Evolutionary conservation across 768 basidiomycete species (phyloP), one percentile per base, ranked within the genome.

Genomic region (Hygrophorus russula): DNA sequence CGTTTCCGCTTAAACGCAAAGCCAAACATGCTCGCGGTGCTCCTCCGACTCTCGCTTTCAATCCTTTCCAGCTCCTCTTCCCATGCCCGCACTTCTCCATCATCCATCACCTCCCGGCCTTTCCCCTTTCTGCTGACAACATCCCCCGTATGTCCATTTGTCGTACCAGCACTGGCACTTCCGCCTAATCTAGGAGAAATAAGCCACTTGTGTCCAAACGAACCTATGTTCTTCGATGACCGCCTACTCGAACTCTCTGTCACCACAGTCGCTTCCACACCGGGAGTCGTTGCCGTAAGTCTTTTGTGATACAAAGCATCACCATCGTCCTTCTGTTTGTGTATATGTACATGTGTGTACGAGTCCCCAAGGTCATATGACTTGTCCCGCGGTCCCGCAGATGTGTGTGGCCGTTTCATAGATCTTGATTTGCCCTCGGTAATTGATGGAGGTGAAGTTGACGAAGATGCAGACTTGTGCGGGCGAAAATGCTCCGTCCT

Each of bases 61-160:
- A 87, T 84, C 48, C 74, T 69, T 47, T 69, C 76, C 36, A 86
- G 68, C 65, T 87, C 83, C 56, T 75, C 77, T 59, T 88, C 86
- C 85, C 86, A 89, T 50, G 79, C 85, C 43, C 68, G 64, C 55
- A 76, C 66, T 29, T 62, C 51, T 17, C 48, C 45, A 51, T 51
- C 44, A 46, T 62, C 52, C 45, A 60, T 52, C 36, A 59, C 52
- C 56, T 50, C 51, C 34, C 15, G 14, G 7, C 39, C 27, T 27
- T 13, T n/a, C 19, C 29, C 39, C 39, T 15, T 40, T 8, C 27
- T 19, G 17, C 17, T 15, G 61, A 61, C 12, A 46, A 46, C 40
- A 54, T 59, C 34, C 53, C 57, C 41, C 39, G 63, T 58, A 49
- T 58, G 62, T 49, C 55, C 53, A 32, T 41, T 50, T 34, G 44